Conservation (phyloP, 345 rosid species). For the Ricinus communis region DNA sequence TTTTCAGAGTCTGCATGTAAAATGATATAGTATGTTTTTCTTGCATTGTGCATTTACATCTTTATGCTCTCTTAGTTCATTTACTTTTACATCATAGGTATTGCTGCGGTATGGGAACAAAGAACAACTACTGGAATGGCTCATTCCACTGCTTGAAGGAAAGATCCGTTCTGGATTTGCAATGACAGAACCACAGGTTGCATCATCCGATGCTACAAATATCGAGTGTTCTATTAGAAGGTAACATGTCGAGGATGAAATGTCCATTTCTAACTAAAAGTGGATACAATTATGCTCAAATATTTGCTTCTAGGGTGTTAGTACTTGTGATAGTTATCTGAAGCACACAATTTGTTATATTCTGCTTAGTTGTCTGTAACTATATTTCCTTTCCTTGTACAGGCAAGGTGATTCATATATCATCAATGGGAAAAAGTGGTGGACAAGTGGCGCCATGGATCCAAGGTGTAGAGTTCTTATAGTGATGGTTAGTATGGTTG, state of each 20-base stretch:
- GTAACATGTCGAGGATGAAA: conserved; percentile 25
- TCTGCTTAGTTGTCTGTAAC: conserved; percentile 13
- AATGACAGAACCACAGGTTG: conserved; percentile 99
- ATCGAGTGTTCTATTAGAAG: conserved; percentile 91
- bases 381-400: conserved; percentile 20
- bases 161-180: conserved; percentile 96
- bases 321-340: neutral
- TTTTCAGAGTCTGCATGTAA: conserved; percentile 4
- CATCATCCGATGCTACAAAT: conserved; percentile 98
- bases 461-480: conserved; percentile 94
- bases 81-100: conserved; percentile 46
- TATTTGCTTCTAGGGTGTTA: neutral
- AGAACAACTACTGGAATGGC: conserved; percentile 86
- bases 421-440: conserved; percentile 94
- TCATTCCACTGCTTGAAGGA: conserved; percentile 88
- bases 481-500: conserved; percentile 72
- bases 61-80: neutral
- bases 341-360: conserved; percentile 4
- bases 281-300: neutral
- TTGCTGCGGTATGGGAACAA: conserved; percentile 84
- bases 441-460: conserved; percentile 99
- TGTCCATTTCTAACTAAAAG: neutral
- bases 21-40: neutral
- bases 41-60: neutral
- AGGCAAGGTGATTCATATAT: conserved; percentile 83